A percentile compares a stretch with the other conserved stretches of the same genome.
These are phyloP conservation scores for Alnus rubra DNA, from an alignment of 306 rosid species.

Conservation along the genomic window DNA sequence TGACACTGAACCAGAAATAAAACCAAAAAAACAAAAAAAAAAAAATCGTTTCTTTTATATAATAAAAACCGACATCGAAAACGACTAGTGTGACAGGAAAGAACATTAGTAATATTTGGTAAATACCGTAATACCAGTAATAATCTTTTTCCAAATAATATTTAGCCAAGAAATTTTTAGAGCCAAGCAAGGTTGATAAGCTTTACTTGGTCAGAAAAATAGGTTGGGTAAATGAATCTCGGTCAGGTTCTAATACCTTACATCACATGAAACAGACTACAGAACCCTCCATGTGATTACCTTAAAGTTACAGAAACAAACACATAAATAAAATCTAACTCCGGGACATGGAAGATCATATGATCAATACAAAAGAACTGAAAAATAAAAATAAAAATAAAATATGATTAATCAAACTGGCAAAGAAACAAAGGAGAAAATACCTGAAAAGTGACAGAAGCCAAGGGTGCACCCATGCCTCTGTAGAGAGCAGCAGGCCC, in stretches of 20 bases:
- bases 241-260: conserved; percentile 17
- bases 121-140: neutral
- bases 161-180: conserved; percentile 4
- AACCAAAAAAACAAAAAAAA: neutral
- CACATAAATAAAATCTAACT: neutral
- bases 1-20: neutral
- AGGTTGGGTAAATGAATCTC: conserved; percentile 1
- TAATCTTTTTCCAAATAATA: neutral
- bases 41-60: conserved; percentile 13
- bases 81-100: conserved; percentile 11
- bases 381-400: neutral
- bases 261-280: conserved; percentile 10
- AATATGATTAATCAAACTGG: neutral
- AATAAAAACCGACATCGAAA: neutral
- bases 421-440: neutral
- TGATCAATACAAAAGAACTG: neutral
- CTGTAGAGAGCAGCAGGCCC: conserved; percentile 74
- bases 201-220: neutral
- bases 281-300: conserved; percentile 15
- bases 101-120: neutral
- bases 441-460: conserved; percentile 89
- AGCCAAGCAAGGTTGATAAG: conserved; percentile 2
- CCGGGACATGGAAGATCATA: neutral
- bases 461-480: conserved; percentile 89
- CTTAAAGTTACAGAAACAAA: conserved; percentile 14